Evolutionary conservation across 495 filamentous ascomycete genomes (phyloP).

Genomic region (Sabuloglossum arenarium): DNA sequence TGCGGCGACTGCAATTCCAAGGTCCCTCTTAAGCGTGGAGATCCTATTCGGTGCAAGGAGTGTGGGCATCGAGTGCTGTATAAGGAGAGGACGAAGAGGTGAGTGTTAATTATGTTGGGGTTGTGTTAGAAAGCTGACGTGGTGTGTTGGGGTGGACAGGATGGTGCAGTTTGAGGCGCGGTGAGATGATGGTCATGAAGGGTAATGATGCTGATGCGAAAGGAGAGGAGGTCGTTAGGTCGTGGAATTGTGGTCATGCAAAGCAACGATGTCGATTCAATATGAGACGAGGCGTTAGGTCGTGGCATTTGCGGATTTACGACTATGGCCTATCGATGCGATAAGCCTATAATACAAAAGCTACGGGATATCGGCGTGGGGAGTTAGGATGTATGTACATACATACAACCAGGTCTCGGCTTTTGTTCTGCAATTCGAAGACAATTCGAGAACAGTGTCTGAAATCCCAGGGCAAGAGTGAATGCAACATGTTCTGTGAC

Average conservation of each 20-base stretch:
- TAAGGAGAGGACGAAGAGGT: conserved; percentile 97
- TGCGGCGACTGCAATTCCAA: conserved; percentile 85
- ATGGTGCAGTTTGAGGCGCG: conserved; percentile 99
- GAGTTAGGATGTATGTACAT: no score
- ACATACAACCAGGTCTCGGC: no score
- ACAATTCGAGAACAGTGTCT: no score
- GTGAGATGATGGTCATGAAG: conserved; percentile 17
- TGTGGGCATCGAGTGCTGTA: conserved; percentile 93
- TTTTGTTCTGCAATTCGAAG: no score
- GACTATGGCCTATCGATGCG: background rate
- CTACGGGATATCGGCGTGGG: background rate
- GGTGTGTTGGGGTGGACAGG: conserved; percentile 18
- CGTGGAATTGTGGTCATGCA: background rate
- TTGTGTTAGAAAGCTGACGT: conserved; percentile 4
- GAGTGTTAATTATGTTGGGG: no score
- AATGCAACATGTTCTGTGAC: no score
- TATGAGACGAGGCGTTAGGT: background rate
- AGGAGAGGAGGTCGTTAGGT: background rate
- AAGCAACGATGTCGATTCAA: background rate
- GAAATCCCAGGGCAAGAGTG: no score
- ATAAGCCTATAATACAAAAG: background rate
- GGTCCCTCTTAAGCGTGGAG: conserved; percentile 60
- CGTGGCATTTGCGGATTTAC: no score
- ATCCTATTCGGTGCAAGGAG: conserved; percentile 84
- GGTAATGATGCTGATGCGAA: background rate